These are phyloP conservation scores for Chlamydomonas sp. DNA, from an alignment of 139 green algal genomes.

Conservation along the genomic window DNA sequence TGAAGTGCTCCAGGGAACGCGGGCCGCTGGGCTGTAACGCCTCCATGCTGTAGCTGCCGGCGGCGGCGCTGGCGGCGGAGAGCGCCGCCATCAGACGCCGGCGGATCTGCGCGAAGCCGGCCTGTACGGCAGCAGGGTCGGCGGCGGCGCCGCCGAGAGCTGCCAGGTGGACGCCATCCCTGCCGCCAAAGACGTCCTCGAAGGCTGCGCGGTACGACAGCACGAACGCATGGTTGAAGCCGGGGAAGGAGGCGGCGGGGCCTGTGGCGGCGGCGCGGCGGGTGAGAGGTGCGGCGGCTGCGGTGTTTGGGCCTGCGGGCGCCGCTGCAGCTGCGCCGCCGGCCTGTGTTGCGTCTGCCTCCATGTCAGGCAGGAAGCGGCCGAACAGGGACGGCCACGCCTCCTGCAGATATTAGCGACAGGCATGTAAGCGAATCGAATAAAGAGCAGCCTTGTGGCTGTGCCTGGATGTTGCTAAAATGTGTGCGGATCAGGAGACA, in stretches of 20 bases:
- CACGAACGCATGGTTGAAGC: conserved; percentile 8
- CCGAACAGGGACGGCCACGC: conserved; percentile 30
- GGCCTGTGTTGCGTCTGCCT: neutral
- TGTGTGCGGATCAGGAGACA: too few relatives aligned
- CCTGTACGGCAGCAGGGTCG: neutral
- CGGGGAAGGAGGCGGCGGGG: neutral
- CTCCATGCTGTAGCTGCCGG: too few relatives aligned
- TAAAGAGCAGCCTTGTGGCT: too few relatives aligned
- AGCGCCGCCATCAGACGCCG: too few relatives aligned
- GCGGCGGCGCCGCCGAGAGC: neutral
- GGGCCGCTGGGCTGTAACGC: too few relatives aligned
- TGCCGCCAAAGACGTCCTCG: conserved; percentile 13
- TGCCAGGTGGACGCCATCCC: neutral
- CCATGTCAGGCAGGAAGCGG: neutral
- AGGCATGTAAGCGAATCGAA: neutral
- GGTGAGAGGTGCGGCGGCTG: neutral
- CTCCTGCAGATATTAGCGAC: neutral
- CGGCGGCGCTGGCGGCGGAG: too few relatives aligned
- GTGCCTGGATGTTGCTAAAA: too few relatives aligned
- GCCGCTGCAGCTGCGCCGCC: neutral
- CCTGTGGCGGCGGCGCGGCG: neutral
- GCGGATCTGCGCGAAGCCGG: too few relatives aligned
- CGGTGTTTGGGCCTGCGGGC: neutral
- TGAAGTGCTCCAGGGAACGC: too few relatives aligned
- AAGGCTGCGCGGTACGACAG: neutral